These are phyloP conservation scores for Polysphondylium violaceum DNA, from an alignment of 78 protist species.

Conservation along the genomic window DNA sequence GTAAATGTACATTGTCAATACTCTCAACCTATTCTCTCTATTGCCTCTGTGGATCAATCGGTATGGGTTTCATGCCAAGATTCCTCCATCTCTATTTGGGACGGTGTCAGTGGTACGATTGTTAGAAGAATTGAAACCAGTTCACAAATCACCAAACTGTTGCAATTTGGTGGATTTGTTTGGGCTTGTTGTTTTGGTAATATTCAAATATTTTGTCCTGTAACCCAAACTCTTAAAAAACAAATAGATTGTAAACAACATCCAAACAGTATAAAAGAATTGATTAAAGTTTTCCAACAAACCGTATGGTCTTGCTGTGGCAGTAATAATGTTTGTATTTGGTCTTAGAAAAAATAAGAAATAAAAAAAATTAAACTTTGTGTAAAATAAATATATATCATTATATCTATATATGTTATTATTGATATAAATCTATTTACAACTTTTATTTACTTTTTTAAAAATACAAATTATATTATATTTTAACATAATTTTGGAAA, in stretches of 20 bases:
- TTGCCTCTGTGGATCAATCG: slow-evolving; percentile 14
- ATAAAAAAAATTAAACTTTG: not conserved
- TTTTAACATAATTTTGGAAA: slow-evolving; percentile 13
- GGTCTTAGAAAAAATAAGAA: slow-evolving; percentile 47
- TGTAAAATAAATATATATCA: not conserved
- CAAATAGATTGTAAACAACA: slow-evolving; percentile 67
- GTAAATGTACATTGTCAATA: slow-evolving; percentile 3
- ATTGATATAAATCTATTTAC: no score
- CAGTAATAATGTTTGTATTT: slow-evolving; percentile 61
- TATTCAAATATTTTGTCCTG: slow-evolving; percentile 38
- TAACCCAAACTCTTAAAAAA: slow-evolving; percentile 2
- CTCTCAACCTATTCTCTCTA: slow-evolving; percentile 24
- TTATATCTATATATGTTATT: no score
- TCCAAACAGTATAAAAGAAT: slow-evolving; percentile 44
- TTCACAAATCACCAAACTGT: slow-evolving; percentile 11
- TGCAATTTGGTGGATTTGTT: slow-evolving; percentile 39
- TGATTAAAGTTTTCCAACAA: slow-evolving; percentile 69
- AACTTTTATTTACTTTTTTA: no score
- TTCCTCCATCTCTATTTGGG: slow-evolving; percentile 36
- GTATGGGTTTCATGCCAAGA: slow-evolving; percentile 58
- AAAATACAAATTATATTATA: no score
- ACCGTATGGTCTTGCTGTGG: slow-evolving; percentile 75
- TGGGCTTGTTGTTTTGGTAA: slow-evolving; percentile 51
- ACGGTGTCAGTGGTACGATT: slow-evolving; percentile 9
- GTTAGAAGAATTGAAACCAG: not conserved